These are phyloP conservation scores for Apiotrichum montevideense DNA, from an alignment of 1,284 basidiomycete genomes.

Conservation along the genomic window DNA sequence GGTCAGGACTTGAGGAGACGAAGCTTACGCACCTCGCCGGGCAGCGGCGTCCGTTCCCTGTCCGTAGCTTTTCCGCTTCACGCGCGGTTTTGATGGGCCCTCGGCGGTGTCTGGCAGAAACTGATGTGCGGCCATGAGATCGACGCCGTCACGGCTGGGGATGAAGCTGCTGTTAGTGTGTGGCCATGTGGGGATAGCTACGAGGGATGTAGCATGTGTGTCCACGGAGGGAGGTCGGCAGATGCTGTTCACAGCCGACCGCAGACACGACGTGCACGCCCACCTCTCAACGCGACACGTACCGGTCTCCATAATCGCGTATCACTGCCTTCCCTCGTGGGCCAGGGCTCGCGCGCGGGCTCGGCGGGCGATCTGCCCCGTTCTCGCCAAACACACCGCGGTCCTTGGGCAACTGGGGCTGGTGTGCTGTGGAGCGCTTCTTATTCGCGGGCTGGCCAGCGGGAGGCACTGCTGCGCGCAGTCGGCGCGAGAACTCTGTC, in stretches of 20 bases:
- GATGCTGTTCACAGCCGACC: too few relatives aligned
- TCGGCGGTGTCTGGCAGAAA: conserved; percentile 45
- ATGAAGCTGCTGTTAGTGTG: conserved; percentile 49
- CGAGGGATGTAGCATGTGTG: too few relatives aligned
- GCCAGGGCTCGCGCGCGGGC: conserved; percentile 24
- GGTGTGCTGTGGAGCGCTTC: conserved; percentile 1
- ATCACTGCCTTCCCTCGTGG: conserved; percentile 31
- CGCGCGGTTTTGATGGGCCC: conserved; percentile 25
- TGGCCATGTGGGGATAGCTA: background rate
- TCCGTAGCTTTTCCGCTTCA: conserved; percentile 32
- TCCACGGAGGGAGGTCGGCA: too few relatives aligned
- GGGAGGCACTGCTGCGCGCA: conserved; percentile 23
- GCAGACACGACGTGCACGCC: too few relatives aligned
- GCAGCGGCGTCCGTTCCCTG: conserved; percentile 45
- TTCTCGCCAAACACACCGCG: conserved; percentile 37
- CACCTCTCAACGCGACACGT: conserved; percentile 10
- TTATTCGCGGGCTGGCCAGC: conserved; percentile 9
- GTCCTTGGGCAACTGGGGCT: background rate
- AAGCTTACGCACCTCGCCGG: conserved; percentile 40
- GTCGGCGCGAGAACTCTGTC: conserved; percentile 34
- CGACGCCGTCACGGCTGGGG: conserved; percentile 50
- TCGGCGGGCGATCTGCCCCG: background rate
- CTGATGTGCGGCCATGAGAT: conserved; percentile 51
- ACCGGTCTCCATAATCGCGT: conserved; percentile 47
- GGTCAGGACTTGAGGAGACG: background rate